Evolutionary conservation across 176 grass and related monocot species (phyloP).

Genomic region (Triticum dicoccoides): DNA sequence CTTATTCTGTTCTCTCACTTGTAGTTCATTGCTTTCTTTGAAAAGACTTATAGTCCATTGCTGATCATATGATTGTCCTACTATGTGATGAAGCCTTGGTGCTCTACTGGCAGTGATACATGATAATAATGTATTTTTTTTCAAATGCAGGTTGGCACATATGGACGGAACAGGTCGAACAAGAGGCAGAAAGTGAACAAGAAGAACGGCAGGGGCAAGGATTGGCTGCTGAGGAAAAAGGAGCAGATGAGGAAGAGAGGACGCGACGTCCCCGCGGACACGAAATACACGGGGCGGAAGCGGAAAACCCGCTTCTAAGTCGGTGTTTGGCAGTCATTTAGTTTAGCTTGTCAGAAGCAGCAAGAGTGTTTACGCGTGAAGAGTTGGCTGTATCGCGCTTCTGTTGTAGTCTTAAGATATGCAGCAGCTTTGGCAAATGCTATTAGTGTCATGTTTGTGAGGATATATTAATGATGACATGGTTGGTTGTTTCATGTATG

Average conservation of each 20-base stretch:
- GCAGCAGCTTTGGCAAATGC: conserved; percentile 20
- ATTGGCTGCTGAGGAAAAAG: conserved; percentile 85
- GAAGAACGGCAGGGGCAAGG: conserved; percentile 62
- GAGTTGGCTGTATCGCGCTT: not conserved
- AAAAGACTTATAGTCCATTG: not conserved
- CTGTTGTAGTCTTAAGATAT: not conserved
- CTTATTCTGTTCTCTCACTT: not conserved
- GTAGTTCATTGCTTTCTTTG: not conserved
- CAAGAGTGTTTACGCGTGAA: not conserved
- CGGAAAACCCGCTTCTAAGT: conserved; percentile 52
- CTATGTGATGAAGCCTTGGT: not conserved
- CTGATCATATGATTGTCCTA: not conserved
- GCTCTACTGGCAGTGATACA: not conserved
- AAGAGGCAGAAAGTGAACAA: conserved; percentile 79
- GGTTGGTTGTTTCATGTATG: not conserved
- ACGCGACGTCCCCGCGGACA: conserved; percentile 57
- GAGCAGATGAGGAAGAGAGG: conserved; percentile 85
- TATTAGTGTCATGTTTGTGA: not conserved
- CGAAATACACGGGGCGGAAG: conserved; percentile 84
- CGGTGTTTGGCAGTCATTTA: not conserved
- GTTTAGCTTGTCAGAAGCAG: conserved; percentile 15
- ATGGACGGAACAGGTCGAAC: conserved; percentile 68
- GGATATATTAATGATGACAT: not conserved
- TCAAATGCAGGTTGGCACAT: conserved; percentile 63
- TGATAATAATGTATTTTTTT: conserved; percentile 17